These are phyloP conservation scores for Alternaria sp. DNA, from an alignment of 2,329 filamentous ascomycete genomes.

Conservation along the genomic window DNA sequence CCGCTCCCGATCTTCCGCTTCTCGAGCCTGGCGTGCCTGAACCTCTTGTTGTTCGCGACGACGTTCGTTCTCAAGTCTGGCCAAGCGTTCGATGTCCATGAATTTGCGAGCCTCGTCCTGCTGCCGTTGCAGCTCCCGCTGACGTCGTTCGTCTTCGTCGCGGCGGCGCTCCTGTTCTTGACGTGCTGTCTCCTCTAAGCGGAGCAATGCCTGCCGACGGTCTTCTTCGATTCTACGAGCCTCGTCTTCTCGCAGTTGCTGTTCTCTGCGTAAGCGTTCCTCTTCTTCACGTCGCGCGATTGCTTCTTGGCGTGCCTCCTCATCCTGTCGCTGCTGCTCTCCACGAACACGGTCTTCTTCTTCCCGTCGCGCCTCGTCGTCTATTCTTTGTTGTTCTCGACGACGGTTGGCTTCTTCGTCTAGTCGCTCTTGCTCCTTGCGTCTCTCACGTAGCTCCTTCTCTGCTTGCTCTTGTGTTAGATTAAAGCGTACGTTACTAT, in stretches of 20 bases:
- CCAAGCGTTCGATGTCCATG: slow-evolving; percentile 41
- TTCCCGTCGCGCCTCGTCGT: slow-evolving; percentile 36
- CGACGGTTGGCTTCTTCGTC: slow-evolving; percentile 38
- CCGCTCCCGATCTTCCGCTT: slow-evolving; percentile 42
- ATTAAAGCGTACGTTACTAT: slow-evolving; percentile 64
- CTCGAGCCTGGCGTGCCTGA: slow-evolving; percentile 39
- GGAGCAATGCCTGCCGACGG: slow-evolving; percentile 10
- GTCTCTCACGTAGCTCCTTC: slow-evolving; percentile 55
- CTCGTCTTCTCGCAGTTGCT: slow-evolving; percentile 31
- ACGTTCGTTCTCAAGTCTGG: slow-evolving; percentile 40
- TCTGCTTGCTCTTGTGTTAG: slow-evolving; percentile 65
- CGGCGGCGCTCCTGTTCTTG: slow-evolving; percentile 26
- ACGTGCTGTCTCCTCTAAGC: slow-evolving; percentile 14
- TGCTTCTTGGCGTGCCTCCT: slow-evolving; percentile 32
- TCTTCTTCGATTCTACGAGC: slow-evolving; percentile 12
- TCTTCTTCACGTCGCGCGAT: slow-evolving; percentile 40
- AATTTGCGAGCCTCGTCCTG: slow-evolving; percentile 42
- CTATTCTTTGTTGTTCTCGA: slow-evolving; percentile 30
- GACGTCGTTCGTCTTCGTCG: slow-evolving; percentile 26
- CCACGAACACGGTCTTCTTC: slow-evolving; percentile 38
- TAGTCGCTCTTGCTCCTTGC: slow-evolving; percentile 43
- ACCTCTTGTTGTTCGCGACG: slow-evolving; percentile 40
- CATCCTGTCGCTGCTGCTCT: slow-evolving; percentile 33
- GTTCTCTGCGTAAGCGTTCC: slow-evolving; percentile 36
- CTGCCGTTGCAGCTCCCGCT: slow-evolving; percentile 37